Evolutionary conservation across 176 grass and related monocot genomes (phyloP).

Genomic region (Thalia dealbata): DNA sequence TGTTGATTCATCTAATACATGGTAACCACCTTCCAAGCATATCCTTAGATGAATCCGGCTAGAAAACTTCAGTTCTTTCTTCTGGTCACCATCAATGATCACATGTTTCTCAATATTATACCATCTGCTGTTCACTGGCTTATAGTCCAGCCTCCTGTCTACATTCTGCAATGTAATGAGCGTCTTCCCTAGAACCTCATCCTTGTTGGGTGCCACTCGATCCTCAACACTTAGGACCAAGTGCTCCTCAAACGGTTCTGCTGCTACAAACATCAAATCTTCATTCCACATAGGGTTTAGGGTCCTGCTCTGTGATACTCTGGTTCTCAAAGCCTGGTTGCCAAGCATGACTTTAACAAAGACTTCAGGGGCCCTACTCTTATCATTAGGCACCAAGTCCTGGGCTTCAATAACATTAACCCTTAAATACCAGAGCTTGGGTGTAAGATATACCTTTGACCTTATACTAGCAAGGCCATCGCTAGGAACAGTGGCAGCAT

Average conservation of each 20-base stretch:
- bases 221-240: slow-evolving; percentile 52
- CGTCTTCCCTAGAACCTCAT: slow-evolving; percentile 44
- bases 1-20: slow-evolving; percentile 66
- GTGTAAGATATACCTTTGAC: slow-evolving; percentile 62
- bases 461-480: slow-evolving; percentile 63
- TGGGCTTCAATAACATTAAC: slow-evolving; percentile 68
- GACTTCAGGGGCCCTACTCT: slow-evolving; percentile 44
- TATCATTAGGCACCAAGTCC: slow-evolving; percentile 46
- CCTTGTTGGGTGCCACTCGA: slow-evolving; percentile 45
- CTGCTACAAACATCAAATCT: slow-evolving; percentile 54
- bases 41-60: slow-evolving; percentile 57
- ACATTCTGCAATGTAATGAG: slow-evolving; percentile 45
- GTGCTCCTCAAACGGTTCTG: slow-evolving; percentile 58
- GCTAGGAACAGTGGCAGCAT: slow-evolving; percentile 38
- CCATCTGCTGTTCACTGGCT: slow-evolving; percentile 36
- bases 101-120: slow-evolving; percentile 53
- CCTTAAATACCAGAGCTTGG: slow-evolving; percentile 65
- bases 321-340: slow-evolving; percentile 43
- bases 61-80: slow-evolving; percentile 51
- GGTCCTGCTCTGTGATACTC: slow-evolving; percentile 24
- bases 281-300: slow-evolving; percentile 70
- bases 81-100: slow-evolving; percentile 45
- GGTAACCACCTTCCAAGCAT: slow-evolving; percentile 61
- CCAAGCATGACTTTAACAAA: slow-evolving; percentile 52
- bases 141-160: slow-evolving; percentile 38